These are phyloP conservation scores for Aspergillus fructus DNA, from an alignment of 2,329 filamentous ascomycete species.

Conservation along the genomic window DNA sequence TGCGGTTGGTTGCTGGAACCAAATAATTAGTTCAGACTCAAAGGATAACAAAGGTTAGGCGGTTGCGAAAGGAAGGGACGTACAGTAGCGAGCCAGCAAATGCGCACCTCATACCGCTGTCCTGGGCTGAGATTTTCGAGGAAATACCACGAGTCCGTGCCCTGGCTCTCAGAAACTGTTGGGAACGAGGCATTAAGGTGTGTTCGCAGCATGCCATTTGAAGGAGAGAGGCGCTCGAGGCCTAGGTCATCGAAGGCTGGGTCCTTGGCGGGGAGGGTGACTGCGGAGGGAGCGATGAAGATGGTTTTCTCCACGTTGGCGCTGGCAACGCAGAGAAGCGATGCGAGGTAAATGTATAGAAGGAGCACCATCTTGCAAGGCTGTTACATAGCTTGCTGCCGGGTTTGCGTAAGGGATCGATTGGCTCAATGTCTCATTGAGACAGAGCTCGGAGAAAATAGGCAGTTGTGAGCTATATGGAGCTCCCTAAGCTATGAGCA, in stretches of 20 bases:
- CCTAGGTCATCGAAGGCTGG: conserved; percentile 61
- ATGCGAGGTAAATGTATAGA: conserved; percentile 15
- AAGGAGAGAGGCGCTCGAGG: conserved; percentile 64
- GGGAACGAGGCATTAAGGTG: conserved; percentile 69
- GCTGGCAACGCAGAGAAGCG: conserved; percentile 18
- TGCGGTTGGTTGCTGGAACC: conserved; percentile 73
- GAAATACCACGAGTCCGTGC: conserved; percentile 73
- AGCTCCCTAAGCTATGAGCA: neutral
- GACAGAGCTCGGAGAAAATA: neutral
- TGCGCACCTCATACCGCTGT: conserved; percentile 82
- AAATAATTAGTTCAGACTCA: neutral
- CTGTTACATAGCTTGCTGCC: neutral
- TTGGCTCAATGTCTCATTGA: neutral
- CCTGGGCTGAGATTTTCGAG: conserved; percentile 68
- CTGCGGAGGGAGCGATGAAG: conserved; percentile 69
- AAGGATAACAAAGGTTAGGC: neutral
- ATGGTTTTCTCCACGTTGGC: conserved; percentile 92
- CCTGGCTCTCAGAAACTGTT: conserved; percentile 48
- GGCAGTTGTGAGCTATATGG: neutral
- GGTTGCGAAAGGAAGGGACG: conserved; percentile 31
- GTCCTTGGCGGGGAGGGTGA: conserved; percentile 56
- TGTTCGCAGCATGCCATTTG: conserved; percentile 58
- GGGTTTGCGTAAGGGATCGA: neutral
- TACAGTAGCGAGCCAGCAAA: conserved; percentile 94
- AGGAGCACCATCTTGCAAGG: conserved; percentile 19